Evolutionary conservation across 257 asterid species (phyloP).

Genomic region (Cruciata laevipes): DNA sequence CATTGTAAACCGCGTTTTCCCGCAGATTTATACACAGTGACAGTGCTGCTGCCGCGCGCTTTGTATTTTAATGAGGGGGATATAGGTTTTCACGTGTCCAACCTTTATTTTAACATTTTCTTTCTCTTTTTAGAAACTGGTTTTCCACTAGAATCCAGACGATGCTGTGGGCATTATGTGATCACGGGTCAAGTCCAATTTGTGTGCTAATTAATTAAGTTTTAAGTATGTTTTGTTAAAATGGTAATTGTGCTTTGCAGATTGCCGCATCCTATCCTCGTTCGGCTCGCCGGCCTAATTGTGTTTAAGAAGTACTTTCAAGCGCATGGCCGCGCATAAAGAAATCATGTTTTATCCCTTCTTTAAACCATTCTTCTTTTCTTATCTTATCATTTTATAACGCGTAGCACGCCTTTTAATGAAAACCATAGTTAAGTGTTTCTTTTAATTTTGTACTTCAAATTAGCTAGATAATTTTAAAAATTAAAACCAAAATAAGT

Average conservation of each 20-base stretch:
- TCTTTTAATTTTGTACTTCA: too few relatives aligned
- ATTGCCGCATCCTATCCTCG: neutral
- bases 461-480: too few relatives aligned
- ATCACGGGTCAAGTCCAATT: neutral
- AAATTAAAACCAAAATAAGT: too few relatives aligned
- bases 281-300: neutral
- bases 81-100: neutral
- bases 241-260: neutral
- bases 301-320: neutral
- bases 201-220: neutral
- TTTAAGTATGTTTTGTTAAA: too few relatives aligned
- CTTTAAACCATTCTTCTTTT: too few relatives aligned
- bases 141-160: too few relatives aligned
- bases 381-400: too few relatives aligned
- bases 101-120: neutral
- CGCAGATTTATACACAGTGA: neutral
- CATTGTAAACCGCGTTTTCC: slow-evolving; percentile 4
- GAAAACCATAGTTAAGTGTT: too few relatives aligned
- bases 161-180: neutral
- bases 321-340: neutral
- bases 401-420: too few relatives aligned
- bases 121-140: neutral
- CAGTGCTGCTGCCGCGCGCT: neutral
- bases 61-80: neutral
- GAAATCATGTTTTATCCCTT: too few relatives aligned